These are phyloP conservation scores for Leptographium galeiforme DNA, from an alignment of 2,329 filamentous ascomycete genomes.

Conservation along the genomic window DNA sequence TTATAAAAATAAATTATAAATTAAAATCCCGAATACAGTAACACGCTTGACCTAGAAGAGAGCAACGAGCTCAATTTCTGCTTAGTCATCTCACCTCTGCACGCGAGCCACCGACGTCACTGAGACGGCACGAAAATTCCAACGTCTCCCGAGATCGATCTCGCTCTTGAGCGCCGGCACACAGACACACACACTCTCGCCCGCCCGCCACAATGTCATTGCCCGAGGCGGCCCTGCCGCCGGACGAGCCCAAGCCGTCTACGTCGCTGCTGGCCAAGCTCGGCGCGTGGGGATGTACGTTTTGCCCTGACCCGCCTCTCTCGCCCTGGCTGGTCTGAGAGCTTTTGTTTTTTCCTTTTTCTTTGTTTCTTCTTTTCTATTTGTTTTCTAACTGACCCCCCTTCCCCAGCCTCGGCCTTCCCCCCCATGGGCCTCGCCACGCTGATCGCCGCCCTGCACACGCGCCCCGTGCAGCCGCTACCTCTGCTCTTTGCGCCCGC, in stretches of 20 bases:
- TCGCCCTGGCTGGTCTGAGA: not conserved
- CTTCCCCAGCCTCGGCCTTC: slow-evolving; percentile 36
- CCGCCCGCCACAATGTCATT: not conserved
- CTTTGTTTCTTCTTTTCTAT: not conserved
- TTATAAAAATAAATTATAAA: too few species aligned
- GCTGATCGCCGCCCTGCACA: slow-evolving; percentile 42
- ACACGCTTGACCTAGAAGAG: too few species aligned
- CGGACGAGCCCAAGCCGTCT: not conserved
- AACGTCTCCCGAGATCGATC: too few species aligned
- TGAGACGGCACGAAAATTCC: too few species aligned
- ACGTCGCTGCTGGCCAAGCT: slow-evolving; percentile 10
- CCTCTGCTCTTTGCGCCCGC: slow-evolving; percentile 38
- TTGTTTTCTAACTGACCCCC: not conserved
- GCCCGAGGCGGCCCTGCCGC: not conserved
- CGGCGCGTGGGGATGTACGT: slow-evolving; percentile 15
- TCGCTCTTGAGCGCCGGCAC: too few species aligned
- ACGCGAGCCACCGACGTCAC: too few species aligned
- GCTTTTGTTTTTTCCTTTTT: not conserved
- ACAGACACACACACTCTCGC: not conserved
- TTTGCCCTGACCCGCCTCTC: not conserved
- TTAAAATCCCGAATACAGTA: too few species aligned
- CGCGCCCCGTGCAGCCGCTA: slow-evolving; percentile 35
- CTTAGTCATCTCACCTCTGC: not conserved
- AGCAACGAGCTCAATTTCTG: too few species aligned
- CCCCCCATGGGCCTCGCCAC: slow-evolving; percentile 42